Evolutionary conservation across 2,329 filamentous ascomycete genomes (phyloP).

Genomic region (Pseudogymnoascus sp.): DNA sequence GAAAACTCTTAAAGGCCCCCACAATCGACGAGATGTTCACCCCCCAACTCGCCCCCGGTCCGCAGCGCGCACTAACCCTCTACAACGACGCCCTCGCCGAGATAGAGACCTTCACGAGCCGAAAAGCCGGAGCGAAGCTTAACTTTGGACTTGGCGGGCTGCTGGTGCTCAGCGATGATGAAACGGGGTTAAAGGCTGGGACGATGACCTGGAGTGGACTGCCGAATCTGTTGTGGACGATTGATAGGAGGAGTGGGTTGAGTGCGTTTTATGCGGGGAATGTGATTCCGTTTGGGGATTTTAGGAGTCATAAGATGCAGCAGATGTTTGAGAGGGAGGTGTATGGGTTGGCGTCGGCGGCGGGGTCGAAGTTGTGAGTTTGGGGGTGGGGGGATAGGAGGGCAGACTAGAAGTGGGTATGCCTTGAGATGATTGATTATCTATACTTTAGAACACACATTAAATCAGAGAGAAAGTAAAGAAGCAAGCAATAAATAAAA

Average conservation of each 20-base stretch:
- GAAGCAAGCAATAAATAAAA: neutral
- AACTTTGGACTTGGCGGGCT: slow-evolving; percentile 36
- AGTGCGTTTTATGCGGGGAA: slow-evolving; percentile 36
- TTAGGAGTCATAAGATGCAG: slow-evolving; percentile 27
- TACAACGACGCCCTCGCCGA: slow-evolving; percentile 18
- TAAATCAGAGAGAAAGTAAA: neutral
- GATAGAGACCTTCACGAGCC: slow-evolving; percentile 19
- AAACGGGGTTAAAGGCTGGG: slow-evolving; percentile 30
- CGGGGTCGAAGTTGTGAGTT: neutral
- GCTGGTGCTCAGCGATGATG: slow-evolving; percentile 31
- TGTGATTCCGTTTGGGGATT: slow-evolving; percentile 34
- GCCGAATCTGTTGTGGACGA: slow-evolving; percentile 39
- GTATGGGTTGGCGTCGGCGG: slow-evolving; percentile 21
- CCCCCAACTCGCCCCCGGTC: slow-evolving; percentile 36
- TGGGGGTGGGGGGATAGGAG: too few relatives aligned
- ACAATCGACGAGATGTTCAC: slow-evolving; percentile 39
- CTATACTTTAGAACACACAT: neutral
- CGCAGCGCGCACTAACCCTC: slow-evolving; percentile 20
- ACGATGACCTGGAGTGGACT: slow-evolving; percentile 38
- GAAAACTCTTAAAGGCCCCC: slow-evolving; percentile 34
- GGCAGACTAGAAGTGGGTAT: too few relatives aligned
- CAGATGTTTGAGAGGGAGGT: slow-evolving; percentile 32
- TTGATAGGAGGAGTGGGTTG: slow-evolving; percentile 32
- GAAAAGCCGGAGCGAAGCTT: slow-evolving; percentile 29
- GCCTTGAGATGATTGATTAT: neutral